These are phyloP conservation scores for Knufia petricola DNA, from an alignment of 2,329 filamentous ascomycete species.

Conservation along the genomic window DNA sequence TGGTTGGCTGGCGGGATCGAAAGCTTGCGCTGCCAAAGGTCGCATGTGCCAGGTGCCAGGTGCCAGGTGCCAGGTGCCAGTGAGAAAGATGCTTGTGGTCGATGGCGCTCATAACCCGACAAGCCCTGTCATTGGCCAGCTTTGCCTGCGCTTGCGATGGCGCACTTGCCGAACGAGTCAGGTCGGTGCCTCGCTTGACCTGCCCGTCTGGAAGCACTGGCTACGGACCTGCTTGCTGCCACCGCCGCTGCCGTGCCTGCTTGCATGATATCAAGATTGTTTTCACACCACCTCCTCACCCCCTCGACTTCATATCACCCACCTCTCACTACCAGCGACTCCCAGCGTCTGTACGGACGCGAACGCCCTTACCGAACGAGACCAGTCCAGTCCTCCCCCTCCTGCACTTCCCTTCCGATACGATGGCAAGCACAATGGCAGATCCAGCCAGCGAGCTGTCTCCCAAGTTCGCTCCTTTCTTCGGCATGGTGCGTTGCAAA, in stretches of 20 bases:
- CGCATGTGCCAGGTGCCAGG: too few relatives aligned
- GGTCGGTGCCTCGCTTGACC: not conserved
- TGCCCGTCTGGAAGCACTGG: not conserved
- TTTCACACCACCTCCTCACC: too few relatives aligned
- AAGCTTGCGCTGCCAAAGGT: not conserved
- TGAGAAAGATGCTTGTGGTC: not conserved
- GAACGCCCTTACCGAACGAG: too few relatives aligned
- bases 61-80: too few relatives aligned
- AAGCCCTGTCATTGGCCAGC: not conserved
- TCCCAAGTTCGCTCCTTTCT: slow-evolving; percentile 58
- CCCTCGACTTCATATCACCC: not conserved
- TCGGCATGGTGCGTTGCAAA: slow-evolving; percentile 51
- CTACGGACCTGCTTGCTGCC: too few relatives aligned
- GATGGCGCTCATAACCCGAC: not conserved
- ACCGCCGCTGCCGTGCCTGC: not conserved
- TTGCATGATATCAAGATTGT: slow-evolving; percentile 1
- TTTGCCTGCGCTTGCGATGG: too few relatives aligned
- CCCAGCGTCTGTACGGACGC: too few relatives aligned
- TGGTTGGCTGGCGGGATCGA: not conserved
- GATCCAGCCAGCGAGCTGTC: slow-evolving; percentile 40
- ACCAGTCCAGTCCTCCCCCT: too few relatives aligned
- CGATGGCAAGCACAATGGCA: slow-evolving; percentile 28
- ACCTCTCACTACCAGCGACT: too few relatives aligned
- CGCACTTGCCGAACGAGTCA: not conserved
- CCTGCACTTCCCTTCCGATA: slow-evolving; percentile 8